These are phyloP conservation scores for Diutina ranongensis DNA, from an alignment of 1,139 yeast genomes.

Conservation along the genomic window DNA sequence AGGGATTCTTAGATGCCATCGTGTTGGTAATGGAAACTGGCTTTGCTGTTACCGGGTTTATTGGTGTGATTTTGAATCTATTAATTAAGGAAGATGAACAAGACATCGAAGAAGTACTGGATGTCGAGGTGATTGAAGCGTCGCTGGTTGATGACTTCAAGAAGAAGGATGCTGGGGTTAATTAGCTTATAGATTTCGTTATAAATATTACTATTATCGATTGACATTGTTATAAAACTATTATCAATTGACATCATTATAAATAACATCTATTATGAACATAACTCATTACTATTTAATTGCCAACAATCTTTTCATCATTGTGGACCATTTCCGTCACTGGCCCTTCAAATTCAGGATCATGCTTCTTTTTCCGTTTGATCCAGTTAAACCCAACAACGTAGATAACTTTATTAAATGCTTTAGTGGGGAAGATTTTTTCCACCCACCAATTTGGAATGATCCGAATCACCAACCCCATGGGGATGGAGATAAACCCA, in stretches of 20 bases:
- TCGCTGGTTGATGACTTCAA: background rate
- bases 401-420: conserved; percentile 36
- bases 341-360: conserved; percentile 6
- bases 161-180: no score
- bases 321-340: background rate
- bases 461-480: conserved; percentile 63
- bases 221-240: no score
- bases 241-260: background rate
- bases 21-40: conserved; percentile 79
- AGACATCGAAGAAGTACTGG: conserved; percentile 36
- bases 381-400: conserved; percentile 37
- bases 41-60: conserved; percentile 70
- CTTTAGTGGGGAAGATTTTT: conserved; percentile 53
- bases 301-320: conserved; percentile 2
- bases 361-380: conserved; percentile 19
- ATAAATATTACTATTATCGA: no score
- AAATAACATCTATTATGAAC: background rate
- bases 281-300: background rate
- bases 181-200: no score
- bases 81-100: conserved; percentile 62
- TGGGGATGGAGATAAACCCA: conserved; percentile 75
- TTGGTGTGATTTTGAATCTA: conserved; percentile 64
- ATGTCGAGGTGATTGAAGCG: background rate
- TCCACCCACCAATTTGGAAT: conserved; percentile 76
- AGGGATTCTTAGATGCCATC: conserved; percentile 73